These are phyloP conservation scores for Diutina pseudorugosa DNA, from an alignment of 1,139 yeast genomes.

Conservation along the genomic window DNA sequence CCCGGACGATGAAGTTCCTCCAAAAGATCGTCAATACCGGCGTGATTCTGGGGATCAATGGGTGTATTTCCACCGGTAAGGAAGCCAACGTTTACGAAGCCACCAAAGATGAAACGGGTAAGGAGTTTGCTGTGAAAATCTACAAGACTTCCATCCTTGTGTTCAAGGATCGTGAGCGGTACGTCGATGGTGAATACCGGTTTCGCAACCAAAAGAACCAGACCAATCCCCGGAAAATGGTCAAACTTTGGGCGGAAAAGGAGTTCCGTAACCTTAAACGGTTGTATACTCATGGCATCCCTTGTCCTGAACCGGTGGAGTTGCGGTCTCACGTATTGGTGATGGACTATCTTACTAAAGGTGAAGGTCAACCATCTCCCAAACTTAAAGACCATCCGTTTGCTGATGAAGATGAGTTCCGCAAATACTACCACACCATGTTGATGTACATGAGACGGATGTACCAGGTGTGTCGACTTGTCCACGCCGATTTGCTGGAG, in stretches of 20 bases:
- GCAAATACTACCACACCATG: conserved; percentile 63
- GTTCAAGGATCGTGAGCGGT: conserved; percentile 90
- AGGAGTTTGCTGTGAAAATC: conserved; percentile 78
- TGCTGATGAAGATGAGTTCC: conserved; percentile 50
- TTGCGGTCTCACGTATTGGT: conserved; percentile 83
- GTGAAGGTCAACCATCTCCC: conserved; percentile 80
- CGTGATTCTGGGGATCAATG: conserved; percentile 73
- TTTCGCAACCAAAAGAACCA: conserved; percentile 76
- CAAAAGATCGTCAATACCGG: conserved; percentile 77
- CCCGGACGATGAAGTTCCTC: conserved; percentile 77
- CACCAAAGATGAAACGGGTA: conserved; percentile 46
- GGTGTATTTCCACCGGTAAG: conserved; percentile 93
- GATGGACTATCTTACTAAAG: conserved; percentile 81
- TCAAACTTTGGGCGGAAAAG: conserved; percentile 96
- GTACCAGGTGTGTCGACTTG: conserved; percentile 79
- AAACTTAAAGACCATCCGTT: conserved; percentile 73
- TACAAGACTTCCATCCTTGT: conserved; percentile 93
- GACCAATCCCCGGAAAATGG: conserved; percentile 95
- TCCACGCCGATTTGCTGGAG: conserved; percentile 95
- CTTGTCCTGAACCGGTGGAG: conserved; percentile 87
- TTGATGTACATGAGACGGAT: conserved; percentile 74
- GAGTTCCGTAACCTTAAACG: conserved; percentile 89
- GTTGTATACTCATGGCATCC: conserved; percentile 64
- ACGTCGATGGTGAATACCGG: conserved; percentile 92
- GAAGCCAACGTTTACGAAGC: conserved; percentile 98